These are phyloP conservation scores for Trichoderma afroharzianum DNA, from an alignment of 2,329 filamentous ascomycete genomes.

Conservation along the genomic window DNA sequence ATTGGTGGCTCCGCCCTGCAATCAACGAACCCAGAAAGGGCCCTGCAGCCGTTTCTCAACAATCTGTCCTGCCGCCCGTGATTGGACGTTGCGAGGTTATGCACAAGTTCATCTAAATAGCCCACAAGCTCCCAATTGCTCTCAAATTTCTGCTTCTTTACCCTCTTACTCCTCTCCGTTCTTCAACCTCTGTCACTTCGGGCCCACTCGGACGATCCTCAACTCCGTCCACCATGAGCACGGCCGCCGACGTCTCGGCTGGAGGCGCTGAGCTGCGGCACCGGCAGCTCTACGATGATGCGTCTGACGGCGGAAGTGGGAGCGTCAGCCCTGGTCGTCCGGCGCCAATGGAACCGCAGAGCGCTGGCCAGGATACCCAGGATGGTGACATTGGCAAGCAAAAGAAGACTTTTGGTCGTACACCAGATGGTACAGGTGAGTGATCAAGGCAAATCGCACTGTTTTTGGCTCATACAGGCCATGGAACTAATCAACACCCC, in stretches of 20 bases:
- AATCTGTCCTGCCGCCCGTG: conserved; percentile 15
- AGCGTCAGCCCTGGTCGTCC: background rate
- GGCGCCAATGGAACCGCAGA: conserved; percentile 1
- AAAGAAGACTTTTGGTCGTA: conserved; percentile 85
- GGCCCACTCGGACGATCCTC: conserved; percentile 13
- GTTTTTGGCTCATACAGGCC: background rate
- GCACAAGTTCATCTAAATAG: conserved; percentile 13
- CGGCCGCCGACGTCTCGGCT: conserved; percentile 27
- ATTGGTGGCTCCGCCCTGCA: conserved; percentile 14
- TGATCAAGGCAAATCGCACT: conserved; percentile 21
- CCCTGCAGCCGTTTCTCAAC: conserved; percentile 19
- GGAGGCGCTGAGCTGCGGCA: conserved; percentile 28
- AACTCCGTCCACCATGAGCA: conserved; percentile 28
- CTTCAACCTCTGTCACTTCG: conserved; percentile 1
- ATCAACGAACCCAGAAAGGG: background rate
- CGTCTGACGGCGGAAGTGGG: background rate
- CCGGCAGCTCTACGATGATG: conserved; percentile 25
- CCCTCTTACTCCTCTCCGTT: background rate
- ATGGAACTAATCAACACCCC: conserved; percentile 16
- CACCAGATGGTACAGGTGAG: conserved; percentile 85
- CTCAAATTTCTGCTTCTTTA: background rate
- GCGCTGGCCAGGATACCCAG: background rate
- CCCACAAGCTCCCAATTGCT: conserved; percentile 1
- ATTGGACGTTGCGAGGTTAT: conserved; percentile 10
- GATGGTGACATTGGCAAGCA: conserved; percentile 18